Conservation (phyloP, 164 flowering plant genomes). For the Kingdonia uniflora region DNA sequence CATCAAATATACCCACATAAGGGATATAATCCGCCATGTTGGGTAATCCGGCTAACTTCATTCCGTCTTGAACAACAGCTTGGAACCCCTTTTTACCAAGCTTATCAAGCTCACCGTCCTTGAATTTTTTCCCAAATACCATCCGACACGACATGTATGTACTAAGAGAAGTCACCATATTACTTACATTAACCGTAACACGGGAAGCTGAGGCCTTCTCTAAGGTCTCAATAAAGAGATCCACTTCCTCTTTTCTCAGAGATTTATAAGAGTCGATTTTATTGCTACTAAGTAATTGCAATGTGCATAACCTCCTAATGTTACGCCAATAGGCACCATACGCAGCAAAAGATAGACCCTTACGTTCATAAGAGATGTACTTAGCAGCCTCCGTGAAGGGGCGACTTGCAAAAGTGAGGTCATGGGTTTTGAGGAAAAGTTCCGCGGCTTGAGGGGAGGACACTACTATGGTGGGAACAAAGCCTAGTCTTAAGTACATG, state of each 20-base stretch:
- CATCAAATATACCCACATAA: conserved; percentile 12
- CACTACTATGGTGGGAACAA: conserved; percentile 11
- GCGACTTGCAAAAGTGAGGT: conserved; percentile 11
- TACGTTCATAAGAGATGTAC: conserved; percentile 16
- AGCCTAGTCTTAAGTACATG: conserved; percentile 14
- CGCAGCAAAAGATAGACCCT: conserved; percentile 10
- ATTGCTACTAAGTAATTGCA: conserved; percentile 20
- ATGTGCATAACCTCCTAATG: conserved; percentile 25
- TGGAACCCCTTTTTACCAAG: conserved; percentile 28
- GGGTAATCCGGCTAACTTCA: conserved; percentile 20
- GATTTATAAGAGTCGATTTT: conserved; percentile 19
- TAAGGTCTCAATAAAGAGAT: conserved; percentile 12
- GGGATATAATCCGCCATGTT: conserved; percentile 39
- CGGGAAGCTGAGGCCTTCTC: conserved; percentile 9
- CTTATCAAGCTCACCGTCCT: conserved; percentile 25
- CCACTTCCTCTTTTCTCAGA: conserved; percentile 27
- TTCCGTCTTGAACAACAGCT: conserved; percentile 30
- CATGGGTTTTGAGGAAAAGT: conserved; percentile 17
- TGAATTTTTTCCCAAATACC: conserved; percentile 46
- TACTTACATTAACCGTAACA: conserved; percentile 13
- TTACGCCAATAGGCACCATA: conserved; percentile 34
- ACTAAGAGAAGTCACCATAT: conserved; percentile 14
- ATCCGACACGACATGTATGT: conserved; percentile 24
- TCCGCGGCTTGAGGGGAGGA: conserved; percentile 16
- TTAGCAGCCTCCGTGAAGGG: conserved; percentile 18